Evolutionary conservation across 768 basidiomycete species (phyloP), one percentile per base, ranked within the genome.

Genomic region (Paxillus rubicundulus): DNA sequence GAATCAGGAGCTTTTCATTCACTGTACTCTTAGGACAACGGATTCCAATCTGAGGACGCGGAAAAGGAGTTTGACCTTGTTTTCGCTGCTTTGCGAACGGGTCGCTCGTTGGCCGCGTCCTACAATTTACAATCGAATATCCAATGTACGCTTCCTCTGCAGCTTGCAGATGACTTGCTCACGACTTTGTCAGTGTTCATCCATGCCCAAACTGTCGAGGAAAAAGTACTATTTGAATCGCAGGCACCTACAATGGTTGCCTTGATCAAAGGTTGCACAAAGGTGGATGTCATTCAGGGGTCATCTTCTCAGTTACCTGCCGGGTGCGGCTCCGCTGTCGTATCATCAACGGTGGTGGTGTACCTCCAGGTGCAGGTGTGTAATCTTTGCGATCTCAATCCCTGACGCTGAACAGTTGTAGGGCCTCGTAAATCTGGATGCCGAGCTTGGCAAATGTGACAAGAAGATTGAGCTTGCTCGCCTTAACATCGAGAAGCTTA

Each of bases 351-450:
- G 2, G 74, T 92, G 32, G 81, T 85, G 18, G 80, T 92, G 1
- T 84, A 95, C 67, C 79, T 94, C 2, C 86, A 95, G 53, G 93
- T 99, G 34, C 79, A 87, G 72, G 93, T 93, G 65, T 47, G 84
- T 67, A 28, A 52, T 4, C 1, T 39, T 50, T 16, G 27, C 17
- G 1, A 10, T 21, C 14, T 0, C 13, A 1, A 41, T 9, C 6
- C 34, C n/a, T 2, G 9, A 33, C 28, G 3, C 45, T 52, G 9
- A 42, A 43, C 27, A 16, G 42, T 10, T 45, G 14, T 59, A 97
- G 93, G 93, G 95, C 21, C 83, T 95, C 38, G 86, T 99, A 16
- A 88, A 98, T 70, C 73, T 96, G 6, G 86, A 92, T 42, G 82
- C 81, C 2, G 96, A 98, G 71, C 88, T 97, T 41, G 75, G 80